Evolutionary conservation across 148 eudicot genomes (phyloP).

Genomic region (Rhododendron ferrugineum): DNA sequence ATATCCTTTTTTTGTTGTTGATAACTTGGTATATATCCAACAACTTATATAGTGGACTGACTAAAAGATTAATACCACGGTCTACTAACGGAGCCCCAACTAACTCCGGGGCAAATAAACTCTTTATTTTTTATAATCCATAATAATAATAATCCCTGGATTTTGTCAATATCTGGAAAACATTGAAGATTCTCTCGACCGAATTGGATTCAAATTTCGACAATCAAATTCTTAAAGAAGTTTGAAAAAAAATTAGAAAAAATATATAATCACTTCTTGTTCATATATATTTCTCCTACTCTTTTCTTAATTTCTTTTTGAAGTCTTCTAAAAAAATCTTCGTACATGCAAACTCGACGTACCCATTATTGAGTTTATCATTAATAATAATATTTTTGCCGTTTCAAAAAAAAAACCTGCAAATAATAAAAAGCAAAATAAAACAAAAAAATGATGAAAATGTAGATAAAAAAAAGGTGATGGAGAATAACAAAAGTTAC

Average conservation of each 20-base stretch:
- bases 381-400: too few relatives aligned
- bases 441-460: background rate
- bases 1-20: too few relatives aligned
- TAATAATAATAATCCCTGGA: background rate
- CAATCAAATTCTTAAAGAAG: background rate
- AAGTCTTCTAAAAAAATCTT: background rate
- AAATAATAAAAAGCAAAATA: too few relatives aligned
- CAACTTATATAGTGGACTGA: too few relatives aligned
- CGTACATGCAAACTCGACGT: background rate
- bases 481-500: constrained; percentile 13
- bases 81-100: too few relatives aligned
- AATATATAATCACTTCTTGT: background rate
- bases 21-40: too few relatives aligned
- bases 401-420: background rate
- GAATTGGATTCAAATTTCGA: background rate
- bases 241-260: background rate
- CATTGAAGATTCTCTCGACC: background rate
- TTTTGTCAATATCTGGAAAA: background rate
- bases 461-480: background rate
- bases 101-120: background rate
- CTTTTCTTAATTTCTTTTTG: background rate
- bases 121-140: background rate
- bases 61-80: too few relatives aligned
- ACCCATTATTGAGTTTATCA: too few relatives aligned
- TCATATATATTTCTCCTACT: background rate